Evolutionary conservation across 331 rosid genomes (phyloP).

Genomic region (Arachis monticola): DNA sequence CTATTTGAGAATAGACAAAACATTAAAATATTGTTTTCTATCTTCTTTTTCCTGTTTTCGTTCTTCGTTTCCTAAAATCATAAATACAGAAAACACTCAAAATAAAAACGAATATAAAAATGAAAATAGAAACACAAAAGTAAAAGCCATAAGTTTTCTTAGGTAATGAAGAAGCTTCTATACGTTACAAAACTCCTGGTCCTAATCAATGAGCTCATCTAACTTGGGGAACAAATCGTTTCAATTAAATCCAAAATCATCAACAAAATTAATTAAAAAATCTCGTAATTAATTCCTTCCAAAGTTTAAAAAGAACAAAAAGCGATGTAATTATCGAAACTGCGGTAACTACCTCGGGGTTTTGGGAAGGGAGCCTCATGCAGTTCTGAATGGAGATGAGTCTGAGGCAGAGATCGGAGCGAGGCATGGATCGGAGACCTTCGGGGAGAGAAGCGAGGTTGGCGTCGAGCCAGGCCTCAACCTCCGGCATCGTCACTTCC

Average conservation of each 20-base stretch:
- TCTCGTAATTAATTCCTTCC: constrained; percentile 16
- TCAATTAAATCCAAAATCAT: background rate
- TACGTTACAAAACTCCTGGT: background rate
- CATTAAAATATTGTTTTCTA: no score
- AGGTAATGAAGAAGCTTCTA: background rate
- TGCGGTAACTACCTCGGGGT: constrained; percentile 22
- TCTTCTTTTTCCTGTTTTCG: no score
- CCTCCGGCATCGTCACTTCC: constrained; percentile 79
- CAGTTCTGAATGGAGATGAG: constrained; percentile 82
- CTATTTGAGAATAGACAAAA: no score
- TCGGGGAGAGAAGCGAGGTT: constrained; percentile 69
- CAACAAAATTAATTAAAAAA: background rate
- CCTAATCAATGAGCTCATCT: constrained; percentile 9
- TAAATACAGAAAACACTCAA: no score
- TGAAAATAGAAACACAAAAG: no score
- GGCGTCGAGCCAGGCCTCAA: constrained; percentile 89
- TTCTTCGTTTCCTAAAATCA: no score
- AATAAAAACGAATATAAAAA: no score
- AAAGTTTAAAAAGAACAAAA: background rate
- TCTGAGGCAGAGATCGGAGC: constrained; percentile 74
- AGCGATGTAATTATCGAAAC: background rate
- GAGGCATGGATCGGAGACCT: constrained; percentile 87
- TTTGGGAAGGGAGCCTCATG: constrained; percentile 58
- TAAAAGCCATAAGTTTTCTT: background rate
- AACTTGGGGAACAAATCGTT: background rate